Percentiles rank a stretch among this genome's conserved stretches.
These are phyloP conservation scores for Acanthamoeba triangularis DNA, from an alignment of 208 protist genomes.

Conservation along the genomic window DNA sequence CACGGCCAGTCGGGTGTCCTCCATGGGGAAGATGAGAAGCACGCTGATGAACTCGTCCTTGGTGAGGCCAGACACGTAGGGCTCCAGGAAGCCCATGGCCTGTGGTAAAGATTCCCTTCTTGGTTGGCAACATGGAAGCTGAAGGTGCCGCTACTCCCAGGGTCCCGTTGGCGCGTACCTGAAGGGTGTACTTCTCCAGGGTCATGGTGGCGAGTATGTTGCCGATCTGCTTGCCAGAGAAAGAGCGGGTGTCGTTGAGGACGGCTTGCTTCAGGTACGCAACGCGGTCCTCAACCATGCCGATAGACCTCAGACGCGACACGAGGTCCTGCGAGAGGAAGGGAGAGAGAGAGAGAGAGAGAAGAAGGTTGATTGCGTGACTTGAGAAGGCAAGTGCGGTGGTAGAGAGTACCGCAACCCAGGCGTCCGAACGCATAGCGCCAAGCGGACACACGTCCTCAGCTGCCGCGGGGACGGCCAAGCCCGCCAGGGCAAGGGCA, in stretches of 20 bases:
- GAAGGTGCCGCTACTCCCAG: too few relatives aligned
- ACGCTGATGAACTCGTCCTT: constrained; percentile 3
- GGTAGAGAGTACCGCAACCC: background rate
- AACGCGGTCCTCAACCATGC: background rate
- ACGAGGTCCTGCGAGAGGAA: background rate
- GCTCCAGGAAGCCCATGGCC: background rate
- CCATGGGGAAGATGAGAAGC: background rate
- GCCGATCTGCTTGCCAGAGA: background rate
- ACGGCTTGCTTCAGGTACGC: background rate
- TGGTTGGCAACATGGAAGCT: too few relatives aligned
- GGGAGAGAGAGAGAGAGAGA: background rate
- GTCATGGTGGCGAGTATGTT: background rate
- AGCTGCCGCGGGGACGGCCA: background rate
- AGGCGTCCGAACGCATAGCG: background rate
- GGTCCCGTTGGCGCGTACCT: background rate
- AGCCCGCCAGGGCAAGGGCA: background rate
- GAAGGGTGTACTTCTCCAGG: background rate
- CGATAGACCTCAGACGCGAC: background rate
- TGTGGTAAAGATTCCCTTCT: too few relatives aligned
- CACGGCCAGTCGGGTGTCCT: background rate
- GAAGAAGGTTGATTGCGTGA: background rate
- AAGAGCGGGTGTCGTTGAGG: background rate
- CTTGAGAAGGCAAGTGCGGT: too few relatives aligned
- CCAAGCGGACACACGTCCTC: background rate
- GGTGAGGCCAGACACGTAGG: background rate